Evolutionary conservation across 495 filamentous ascomycete species (phyloP).

Genomic region (Tirmania nivea): DNA sequence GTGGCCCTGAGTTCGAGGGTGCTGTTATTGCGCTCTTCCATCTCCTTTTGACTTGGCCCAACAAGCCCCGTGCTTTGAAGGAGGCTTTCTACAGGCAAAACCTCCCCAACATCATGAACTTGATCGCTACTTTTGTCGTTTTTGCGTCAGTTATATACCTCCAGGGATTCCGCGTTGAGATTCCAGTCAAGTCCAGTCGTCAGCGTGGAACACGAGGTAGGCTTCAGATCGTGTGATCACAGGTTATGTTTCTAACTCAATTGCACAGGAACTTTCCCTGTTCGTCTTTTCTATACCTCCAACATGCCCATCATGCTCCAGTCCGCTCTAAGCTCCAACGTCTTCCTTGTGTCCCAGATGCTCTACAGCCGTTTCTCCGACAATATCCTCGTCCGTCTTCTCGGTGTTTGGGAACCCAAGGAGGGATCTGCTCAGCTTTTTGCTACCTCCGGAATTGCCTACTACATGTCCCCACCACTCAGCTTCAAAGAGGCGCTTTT

Average conservation of each 20-base stretch:
- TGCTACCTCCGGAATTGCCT: constrained; percentile 76
- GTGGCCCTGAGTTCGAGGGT: constrained; percentile 97
- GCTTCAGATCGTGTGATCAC: constrained; percentile 30
- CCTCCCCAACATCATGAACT: constrained; percentile 98
- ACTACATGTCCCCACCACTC: constrained; percentile 97
- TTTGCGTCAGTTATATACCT: constrained; percentile 99
- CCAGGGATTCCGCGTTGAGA: constrained; percentile 98
- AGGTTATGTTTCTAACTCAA: constrained; percentile 4
- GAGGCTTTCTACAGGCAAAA: constrained; percentile 99
- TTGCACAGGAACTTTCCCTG: constrained; percentile 36
- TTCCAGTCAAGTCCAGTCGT: constrained; percentile 97
- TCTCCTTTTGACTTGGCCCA: constrained; percentile 89
- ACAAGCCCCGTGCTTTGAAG: constrained; percentile 90
- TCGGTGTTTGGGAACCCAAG: constrained; percentile 95
- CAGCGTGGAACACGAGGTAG: constrained; percentile 81
- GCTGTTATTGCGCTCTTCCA: constrained; percentile 98
- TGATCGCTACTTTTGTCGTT: constrained; percentile 75
- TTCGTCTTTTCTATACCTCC: constrained; percentile 69
- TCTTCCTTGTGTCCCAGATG: constrained; percentile 98
- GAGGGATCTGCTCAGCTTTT: constrained; percentile 91
- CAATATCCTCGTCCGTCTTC: constrained; percentile 86
- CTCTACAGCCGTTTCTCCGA: constrained; percentile 95
- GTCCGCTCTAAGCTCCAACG: constrained; percentile 91
- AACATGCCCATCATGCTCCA: constrained; percentile 99
- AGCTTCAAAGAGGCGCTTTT: constrained; percentile 92